Base-by-base conservation (phyloP, 176 grass and related monocot genomes). In the Tillandsia leiboldiana region DNA sequence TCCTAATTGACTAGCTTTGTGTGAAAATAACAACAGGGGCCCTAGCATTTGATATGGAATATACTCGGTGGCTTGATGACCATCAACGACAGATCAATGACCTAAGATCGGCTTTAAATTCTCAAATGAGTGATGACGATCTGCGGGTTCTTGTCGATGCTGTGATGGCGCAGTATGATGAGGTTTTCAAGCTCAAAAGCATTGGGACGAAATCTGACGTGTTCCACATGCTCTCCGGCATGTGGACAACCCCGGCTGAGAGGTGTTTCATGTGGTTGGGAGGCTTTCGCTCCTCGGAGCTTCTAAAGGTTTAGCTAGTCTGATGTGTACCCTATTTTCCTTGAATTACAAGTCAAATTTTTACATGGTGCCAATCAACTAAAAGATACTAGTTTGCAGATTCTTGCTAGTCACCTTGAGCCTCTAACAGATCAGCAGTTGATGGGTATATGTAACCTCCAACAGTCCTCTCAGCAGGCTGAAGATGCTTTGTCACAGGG, bases 221-320 rank as follows among this genome's bases (percentile, higher is more conserved):
- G 50, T 97, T 97, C 69, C 94, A 97, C 49, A 82, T 97, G 26
- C 51, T 99, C 26, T 99, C 94, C 0, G 94, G 89, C 50, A 99
- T 99, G 94, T 99, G 94, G 94, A 49, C 84, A 49, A 83, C 82
- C 69, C 94, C 94, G 0, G 94, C 87, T 0, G 94, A 99, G 75
- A 85, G 94, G 1, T 90, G 91, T 69, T 99, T 99, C 80, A 93
- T 99, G 94, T 99, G 89, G 94, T 77, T 99, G 10, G 94, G 94
- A 10, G 94, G 87, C 14, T 92, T 93, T 69, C 86, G 89, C 1
- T 83, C 94, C 7, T 97, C 94, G 15, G 94, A 97, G 48, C 80
- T 97, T 26, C 79, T 97, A 14, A 87, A 85, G 86, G 89, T 42
- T 42, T 87, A 63, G 10, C 10, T 59, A 20, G 8, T 2, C 8